phyloP scores from a whole-genome alignment of 306 rosid species.

The Sindora glabra region DNA sequence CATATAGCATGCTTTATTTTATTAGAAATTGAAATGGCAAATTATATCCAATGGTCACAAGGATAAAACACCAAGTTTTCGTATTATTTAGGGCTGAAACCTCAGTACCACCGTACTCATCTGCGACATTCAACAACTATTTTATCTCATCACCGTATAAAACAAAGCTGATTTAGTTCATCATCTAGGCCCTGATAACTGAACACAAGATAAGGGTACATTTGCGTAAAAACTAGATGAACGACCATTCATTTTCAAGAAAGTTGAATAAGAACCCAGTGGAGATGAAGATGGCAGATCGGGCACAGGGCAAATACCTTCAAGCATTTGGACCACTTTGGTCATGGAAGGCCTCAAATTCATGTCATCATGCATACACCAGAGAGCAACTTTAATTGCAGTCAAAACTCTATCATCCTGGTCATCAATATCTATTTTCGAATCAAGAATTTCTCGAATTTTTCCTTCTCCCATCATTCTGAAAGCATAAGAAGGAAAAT shows the following conservation, averaged over 20 bases:
- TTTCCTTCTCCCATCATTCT: constrained; percentile 61
- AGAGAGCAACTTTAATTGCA: constrained; percentile 62
- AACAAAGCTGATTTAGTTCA: background rate
- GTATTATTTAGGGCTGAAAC: no score
- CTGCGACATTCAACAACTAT: no score
- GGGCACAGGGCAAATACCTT: constrained; percentile 51
- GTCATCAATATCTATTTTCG: constrained; percentile 42
- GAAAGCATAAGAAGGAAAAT: constrained; percentile 78
- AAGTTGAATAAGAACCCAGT: constrained; percentile 31
- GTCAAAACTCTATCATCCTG: constrained; percentile 32
- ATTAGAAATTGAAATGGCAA: no score
- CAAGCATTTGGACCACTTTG: constrained; percentile 86
- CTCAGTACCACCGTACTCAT: background rate
- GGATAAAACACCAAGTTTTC: no score
- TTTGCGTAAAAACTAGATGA: constrained; percentile 55
- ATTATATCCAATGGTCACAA: no score
- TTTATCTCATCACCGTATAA: no score
- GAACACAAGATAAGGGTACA: constrained; percentile 58
- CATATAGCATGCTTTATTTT: no score
- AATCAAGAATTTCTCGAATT: constrained; percentile 39
- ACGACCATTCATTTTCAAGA: constrained; percentile 54
- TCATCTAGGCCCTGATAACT: constrained; percentile 81
- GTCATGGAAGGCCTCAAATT: constrained; percentile 69
- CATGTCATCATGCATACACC: constrained; percentile 88
- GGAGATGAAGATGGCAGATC: constrained; percentile 59